These are phyloP conservation scores for Venustampulla echinocandica DNA, from an alignment of 495 filamentous ascomycete species.

Conservation along the genomic window DNA sequence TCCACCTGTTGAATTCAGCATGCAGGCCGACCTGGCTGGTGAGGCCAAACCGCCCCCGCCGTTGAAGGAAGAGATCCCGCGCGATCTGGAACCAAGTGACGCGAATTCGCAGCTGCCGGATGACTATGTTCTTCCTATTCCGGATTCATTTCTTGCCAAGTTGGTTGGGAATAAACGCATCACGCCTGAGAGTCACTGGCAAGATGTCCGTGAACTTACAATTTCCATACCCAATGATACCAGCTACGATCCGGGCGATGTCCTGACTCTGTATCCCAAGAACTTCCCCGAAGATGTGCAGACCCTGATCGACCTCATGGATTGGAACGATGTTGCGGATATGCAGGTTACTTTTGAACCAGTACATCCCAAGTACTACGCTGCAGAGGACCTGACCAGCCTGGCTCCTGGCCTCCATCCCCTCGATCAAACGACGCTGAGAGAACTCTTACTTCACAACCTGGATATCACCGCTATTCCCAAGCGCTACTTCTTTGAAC, in stretches of 20 bases:
- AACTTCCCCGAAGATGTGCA: conserved; percentile 75
- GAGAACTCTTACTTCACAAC: conserved; percentile 67
- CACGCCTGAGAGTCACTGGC: conserved; percentile 74
- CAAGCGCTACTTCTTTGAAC: conserved; percentile 72
- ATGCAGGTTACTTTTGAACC: conserved; percentile 39
- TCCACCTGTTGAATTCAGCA: too few species aligned
- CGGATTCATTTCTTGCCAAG: conserved; percentile 33
- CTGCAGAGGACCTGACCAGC: conserved; percentile 1
- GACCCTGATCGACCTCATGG: conserved; percentile 63
- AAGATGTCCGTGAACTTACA: conserved; percentile 78
- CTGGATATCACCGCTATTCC: conserved; percentile 86
- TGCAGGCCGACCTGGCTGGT: not conserved
- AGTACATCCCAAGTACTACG: conserved; percentile 7
- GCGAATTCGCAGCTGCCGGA: conserved; percentile 25
- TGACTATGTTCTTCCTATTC: conserved; percentile 46
- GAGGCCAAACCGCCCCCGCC: conserved; percentile 1
- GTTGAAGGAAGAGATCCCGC: conserved; percentile 8
- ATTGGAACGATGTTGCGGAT: conserved; percentile 67
- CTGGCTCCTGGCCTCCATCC: conserved; percentile 5
- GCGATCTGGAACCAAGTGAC: not conserved
- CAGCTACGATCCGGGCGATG: conserved; percentile 59
- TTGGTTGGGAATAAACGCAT: conserved; percentile 57
- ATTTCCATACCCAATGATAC: conserved; percentile 41
- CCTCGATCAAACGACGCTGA: conserved; percentile 48
- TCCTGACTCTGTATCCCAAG: conserved; percentile 73